These are phyloP conservation scores for Atkinsonella texensis DNA, from an alignment of 2,329 filamentous ascomycete genomes.

Conservation along the genomic window DNA sequence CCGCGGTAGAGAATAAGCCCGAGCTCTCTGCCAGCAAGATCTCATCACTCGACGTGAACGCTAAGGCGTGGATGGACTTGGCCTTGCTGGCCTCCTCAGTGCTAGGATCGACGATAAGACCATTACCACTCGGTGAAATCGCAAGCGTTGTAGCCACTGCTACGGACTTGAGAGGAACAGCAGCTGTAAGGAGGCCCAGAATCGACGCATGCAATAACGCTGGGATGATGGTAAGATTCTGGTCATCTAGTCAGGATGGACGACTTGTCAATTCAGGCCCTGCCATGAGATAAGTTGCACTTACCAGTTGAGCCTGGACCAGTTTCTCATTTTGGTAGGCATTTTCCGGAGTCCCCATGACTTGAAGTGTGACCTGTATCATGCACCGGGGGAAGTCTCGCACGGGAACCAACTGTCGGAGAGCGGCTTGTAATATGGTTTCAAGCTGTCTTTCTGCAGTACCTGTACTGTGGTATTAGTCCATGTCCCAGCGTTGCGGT, in stretches of 20 bases:
- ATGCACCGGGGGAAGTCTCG: conserved; percentile 65
- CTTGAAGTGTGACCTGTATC: conserved; percentile 72
- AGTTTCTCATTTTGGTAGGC: conserved; percentile 50
- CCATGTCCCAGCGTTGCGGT: neutral
- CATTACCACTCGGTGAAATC: conserved; percentile 31
- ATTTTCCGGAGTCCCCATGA: conserved; percentile 57
- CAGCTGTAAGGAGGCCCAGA: conserved; percentile 68
- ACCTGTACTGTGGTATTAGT: conserved; percentile 25
- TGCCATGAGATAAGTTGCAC: conserved; percentile 12
- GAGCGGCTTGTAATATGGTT: conserved; percentile 56
- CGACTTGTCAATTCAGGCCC: neutral
- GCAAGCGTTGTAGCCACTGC: conserved; percentile 55
- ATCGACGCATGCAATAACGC: conserved; percentile 70
- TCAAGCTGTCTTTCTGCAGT: conserved; percentile 76
- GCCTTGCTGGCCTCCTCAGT: conserved; percentile 49
- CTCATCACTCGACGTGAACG: conserved; percentile 62
- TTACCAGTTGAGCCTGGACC: conserved; percentile 47
- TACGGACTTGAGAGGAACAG: conserved; percentile 66
- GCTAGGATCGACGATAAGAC: conserved; percentile 47
- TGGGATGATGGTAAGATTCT: conserved; percentile 73
- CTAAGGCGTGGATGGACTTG: conserved; percentile 68
- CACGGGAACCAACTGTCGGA: conserved; percentile 63
- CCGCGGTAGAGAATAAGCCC: conserved; percentile 60
- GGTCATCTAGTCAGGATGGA: neutral
- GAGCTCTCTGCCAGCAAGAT: conserved; percentile 72